A percentile compares a stretch with the other conserved stretches of the same genome.
phyloP scores from a whole-genome alignment of 2,329 filamentous ascomycete genomes.

The Teratosphaeria nubilosa region DNA sequence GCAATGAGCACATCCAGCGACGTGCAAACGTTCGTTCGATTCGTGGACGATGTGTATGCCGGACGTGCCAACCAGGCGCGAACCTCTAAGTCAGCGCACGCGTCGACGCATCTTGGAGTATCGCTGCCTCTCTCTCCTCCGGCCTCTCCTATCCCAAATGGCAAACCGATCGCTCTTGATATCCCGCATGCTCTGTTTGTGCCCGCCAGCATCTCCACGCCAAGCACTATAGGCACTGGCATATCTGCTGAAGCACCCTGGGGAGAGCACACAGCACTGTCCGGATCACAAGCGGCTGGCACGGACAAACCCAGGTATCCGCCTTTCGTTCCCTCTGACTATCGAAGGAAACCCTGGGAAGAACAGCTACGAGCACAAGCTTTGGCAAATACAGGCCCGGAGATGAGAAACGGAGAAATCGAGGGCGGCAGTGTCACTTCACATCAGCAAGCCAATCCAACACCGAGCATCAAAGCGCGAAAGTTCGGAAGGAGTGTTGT shows the following conservation, averaged over 20 bases:
- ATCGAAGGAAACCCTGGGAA: conserved; percentile 24
- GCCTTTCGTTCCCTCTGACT: conserved; percentile 23
- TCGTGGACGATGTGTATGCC: conserved; percentile 24
- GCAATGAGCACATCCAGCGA: conserved; percentile 51
- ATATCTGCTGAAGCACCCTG: conserved; percentile 7
- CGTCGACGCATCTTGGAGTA: neutral
- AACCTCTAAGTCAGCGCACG: neutral
- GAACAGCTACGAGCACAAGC: conserved; percentile 19
- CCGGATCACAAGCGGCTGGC: neutral
- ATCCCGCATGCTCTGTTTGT: conserved; percentile 9
- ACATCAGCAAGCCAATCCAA: conserved; percentile 9
- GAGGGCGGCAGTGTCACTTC: conserved; percentile 17
- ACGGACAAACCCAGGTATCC: conserved; percentile 15
- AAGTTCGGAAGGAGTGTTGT: conserved; percentile 26
- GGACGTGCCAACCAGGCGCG: conserved; percentile 3
- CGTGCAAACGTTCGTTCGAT: conserved; percentile 50
- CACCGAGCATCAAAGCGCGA: conserved; percentile 24
- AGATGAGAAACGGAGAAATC: conserved; percentile 22
- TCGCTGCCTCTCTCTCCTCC: conserved; percentile 5
- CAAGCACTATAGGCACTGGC: conserved; percentile 13
- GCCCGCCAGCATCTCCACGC: conserved; percentile 1
- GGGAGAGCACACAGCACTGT: conserved; percentile 1
- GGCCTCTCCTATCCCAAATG: conserved; percentile 1
- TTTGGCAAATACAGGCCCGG: conserved; percentile 10
- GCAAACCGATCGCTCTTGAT: conserved; percentile 6